Conservation (phyloP, 306 rosid genomes). For the Medicago arabica region DNA sequence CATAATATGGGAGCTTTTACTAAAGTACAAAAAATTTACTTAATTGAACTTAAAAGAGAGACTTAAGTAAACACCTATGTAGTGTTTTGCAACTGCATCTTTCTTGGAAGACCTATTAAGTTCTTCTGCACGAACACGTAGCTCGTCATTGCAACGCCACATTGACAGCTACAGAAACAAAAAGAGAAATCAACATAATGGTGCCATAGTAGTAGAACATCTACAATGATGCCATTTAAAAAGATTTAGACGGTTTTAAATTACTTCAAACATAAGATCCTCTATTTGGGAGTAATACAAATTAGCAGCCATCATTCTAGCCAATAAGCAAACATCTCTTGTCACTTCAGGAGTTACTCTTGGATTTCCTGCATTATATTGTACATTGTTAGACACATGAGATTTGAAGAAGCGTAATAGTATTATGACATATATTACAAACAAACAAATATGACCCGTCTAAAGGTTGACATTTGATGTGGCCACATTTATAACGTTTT, state of each 20-base stretch:
- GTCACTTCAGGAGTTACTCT: constrained; percentile 99
- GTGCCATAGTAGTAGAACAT: constrained; percentile 9
- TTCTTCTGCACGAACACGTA: constrained; percentile 78
- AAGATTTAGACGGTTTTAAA: background rate
- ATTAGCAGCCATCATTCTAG: constrained; percentile 99
- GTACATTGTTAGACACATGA: too few relatives aligned
- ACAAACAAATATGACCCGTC: too few relatives aligned
- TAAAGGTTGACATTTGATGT: too few relatives aligned
- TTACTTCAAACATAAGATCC: constrained; percentile 98
- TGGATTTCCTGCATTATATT: constrained; percentile 78
- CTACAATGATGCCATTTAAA: background rate
- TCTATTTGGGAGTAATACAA: constrained; percentile 96
- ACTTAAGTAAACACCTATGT: constrained; percentile 65
- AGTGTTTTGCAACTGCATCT: constrained; percentile 96
- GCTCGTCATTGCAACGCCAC: constrained; percentile 99
- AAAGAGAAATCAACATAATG: constrained; percentile 21
- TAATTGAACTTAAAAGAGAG: background rate
- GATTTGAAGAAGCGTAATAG: too few relatives aligned
- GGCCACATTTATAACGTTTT: too few relatives aligned
- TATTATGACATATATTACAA: too few relatives aligned
- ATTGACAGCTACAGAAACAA: constrained; percentile 77
- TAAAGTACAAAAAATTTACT: background rate
- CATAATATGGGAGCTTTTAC: too few relatives aligned
- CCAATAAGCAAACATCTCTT: constrained; percentile 94
- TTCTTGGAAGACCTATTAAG: constrained; percentile 71